Conservation (phyloP, 2,329 filamentous ascomycete species). For the Shiraia bambusicola region DNA sequence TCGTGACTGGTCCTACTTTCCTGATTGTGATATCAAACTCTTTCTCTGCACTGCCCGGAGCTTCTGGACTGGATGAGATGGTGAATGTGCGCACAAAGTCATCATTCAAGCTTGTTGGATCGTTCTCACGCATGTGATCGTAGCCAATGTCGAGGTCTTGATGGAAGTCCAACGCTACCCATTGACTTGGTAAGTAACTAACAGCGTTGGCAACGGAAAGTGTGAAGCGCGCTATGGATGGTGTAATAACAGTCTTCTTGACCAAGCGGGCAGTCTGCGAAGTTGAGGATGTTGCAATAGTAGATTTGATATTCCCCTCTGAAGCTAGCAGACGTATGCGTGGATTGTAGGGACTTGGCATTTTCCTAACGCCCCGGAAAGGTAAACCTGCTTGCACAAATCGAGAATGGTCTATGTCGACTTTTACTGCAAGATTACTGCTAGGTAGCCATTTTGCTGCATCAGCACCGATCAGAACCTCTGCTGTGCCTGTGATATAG, state of each 20-base stretch:
- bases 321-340: slow-evolving; percentile 63
- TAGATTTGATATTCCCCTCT: slow-evolving; percentile 53
- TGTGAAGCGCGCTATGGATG: slow-evolving; percentile 66
- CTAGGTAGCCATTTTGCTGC: slow-evolving; percentile 66
- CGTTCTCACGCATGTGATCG: slow-evolving; percentile 79
- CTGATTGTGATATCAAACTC: slow-evolving; percentile 73
- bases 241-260: slow-evolving; percentile 61
- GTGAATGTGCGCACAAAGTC: slow-evolving; percentile 85
- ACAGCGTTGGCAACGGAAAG: slow-evolving; percentile 52
- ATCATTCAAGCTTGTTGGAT: slow-evolving; percentile 78
- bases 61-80: slow-evolving; percentile 61
- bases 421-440: slow-evolving; percentile 70
- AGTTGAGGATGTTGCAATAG: slow-evolving; percentile 1
- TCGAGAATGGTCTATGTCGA: slow-evolving; percentile 62
- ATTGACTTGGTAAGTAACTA: slow-evolving; percentile 69
- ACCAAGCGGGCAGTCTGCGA: slow-evolving; percentile 57
- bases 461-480: slow-evolving; percentile 65
- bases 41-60: slow-evolving; percentile 19
- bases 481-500: slow-evolving; percentile 69
- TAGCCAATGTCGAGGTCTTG: slow-evolving; percentile 71
- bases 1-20: slow-evolving; percentile 68
- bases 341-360: slow-evolving; percentile 78
- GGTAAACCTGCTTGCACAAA: slow-evolving; percentile 67
- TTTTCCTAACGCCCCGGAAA: slow-evolving; percentile 63
- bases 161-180: slow-evolving; percentile 73